Percentiles rank a stretch among this genome's conserved stretches.
Evolutionary conservation across 2,329 filamentous ascomycete species (phyloP).

Genomic region (Polytolypa hystricis): DNA sequence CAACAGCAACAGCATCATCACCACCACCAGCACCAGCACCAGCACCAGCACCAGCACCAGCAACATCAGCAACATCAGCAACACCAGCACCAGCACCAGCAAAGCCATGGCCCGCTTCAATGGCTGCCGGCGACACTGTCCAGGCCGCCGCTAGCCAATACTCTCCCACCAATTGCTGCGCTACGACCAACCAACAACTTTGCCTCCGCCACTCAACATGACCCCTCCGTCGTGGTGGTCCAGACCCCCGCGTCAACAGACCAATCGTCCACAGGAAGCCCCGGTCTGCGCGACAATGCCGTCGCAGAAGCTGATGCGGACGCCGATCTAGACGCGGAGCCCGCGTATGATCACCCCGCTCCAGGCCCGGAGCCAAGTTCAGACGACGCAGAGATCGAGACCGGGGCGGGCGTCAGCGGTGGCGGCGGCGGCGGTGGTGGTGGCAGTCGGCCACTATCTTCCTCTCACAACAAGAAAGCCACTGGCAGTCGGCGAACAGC

Average conservation of each 20-base stretch:
- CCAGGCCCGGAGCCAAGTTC: slow-evolving; percentile 5
- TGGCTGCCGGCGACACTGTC: slow-evolving; percentile 1
- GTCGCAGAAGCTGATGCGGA: slow-evolving; percentile 4
- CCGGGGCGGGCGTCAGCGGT: neutral
- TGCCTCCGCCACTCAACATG: slow-evolving; percentile 1
- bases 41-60: slow-evolving; percentile 7
- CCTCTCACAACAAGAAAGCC: too few species aligned
- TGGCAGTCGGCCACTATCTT: neutral
- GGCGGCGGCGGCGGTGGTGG: neutral
- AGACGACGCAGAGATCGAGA: slow-evolving; percentile 2
- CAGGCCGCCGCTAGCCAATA: neutral
- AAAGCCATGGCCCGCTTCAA: slow-evolving; percentile 12
- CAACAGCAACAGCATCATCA: slow-evolving; percentile 7
- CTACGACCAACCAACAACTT: slow-evolving; percentile 1
- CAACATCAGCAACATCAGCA: slow-evolving; percentile 9
- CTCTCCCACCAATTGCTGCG: slow-evolving; percentile 4
- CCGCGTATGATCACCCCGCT: slow-evolving; percentile 5
- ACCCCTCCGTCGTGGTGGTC: slow-evolving; percentile 1
- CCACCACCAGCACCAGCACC: slow-evolving; percentile 6
- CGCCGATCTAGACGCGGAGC: slow-evolving; percentile 2
- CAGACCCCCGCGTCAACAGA: slow-evolving; percentile 2
- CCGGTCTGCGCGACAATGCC: slow-evolving; percentile 1
- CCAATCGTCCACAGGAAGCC: neutral
- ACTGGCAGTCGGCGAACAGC: too few species aligned
- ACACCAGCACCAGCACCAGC: slow-evolving; percentile 9